Percentiles rank a stretch among this genome's conserved stretches.
Evolutionary conservation across 352 stramenopile species (phyloP).

Genomic region (Phytophthora quininea): DNA sequence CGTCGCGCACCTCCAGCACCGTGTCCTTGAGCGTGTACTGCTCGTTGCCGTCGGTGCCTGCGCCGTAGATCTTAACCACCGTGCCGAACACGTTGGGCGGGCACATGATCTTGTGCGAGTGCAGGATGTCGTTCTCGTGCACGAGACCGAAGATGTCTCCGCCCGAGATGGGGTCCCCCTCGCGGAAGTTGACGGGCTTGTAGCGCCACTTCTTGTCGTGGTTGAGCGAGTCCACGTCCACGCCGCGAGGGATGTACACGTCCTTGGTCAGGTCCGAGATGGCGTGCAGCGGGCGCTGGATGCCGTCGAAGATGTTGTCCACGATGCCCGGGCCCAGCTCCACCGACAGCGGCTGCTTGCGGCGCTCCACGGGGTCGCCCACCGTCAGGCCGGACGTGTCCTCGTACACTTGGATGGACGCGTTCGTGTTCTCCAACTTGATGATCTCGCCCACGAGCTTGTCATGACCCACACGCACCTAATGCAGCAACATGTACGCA

Average conservation of each 20-base stretch:
- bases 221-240: conserved; percentile 96
- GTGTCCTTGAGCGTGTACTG: conserved; percentile 97
- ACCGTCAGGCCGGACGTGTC: conserved; percentile 98
- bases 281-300: conserved; percentile 98
- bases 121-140: conserved; percentile 99
- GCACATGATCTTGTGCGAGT: conserved; percentile 99
- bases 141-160: conserved; percentile 98
- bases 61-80: conserved; percentile 98
- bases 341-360: conserved; percentile 97
- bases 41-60: conserved; percentile 96
- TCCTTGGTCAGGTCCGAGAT: conserved; percentile 95
- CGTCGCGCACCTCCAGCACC: conserved; percentile 98
- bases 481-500: conserved; percentile 4
- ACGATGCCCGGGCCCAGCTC: conserved; percentile 99
- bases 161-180: conserved; percentile 95
- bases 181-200: conserved; percentile 93
- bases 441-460: conserved; percentile 99
- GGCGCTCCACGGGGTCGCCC: conserved; percentile 97
- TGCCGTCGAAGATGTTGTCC: conserved; percentile 99
- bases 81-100: conserved; percentile 98
- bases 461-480: conserved; percentile 98
- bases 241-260: conserved; percentile 98
- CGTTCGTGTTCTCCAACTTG: conserved; percentile 99
- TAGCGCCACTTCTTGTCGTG: conserved; percentile 96
- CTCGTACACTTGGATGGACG: conserved; percentile 99